Percentiles rank a stretch among this genome's conserved stretches.
phyloP scores from a whole-genome alignment of 495 filamentous ascomycete species.

The Penicillium cinerascens region DNA sequence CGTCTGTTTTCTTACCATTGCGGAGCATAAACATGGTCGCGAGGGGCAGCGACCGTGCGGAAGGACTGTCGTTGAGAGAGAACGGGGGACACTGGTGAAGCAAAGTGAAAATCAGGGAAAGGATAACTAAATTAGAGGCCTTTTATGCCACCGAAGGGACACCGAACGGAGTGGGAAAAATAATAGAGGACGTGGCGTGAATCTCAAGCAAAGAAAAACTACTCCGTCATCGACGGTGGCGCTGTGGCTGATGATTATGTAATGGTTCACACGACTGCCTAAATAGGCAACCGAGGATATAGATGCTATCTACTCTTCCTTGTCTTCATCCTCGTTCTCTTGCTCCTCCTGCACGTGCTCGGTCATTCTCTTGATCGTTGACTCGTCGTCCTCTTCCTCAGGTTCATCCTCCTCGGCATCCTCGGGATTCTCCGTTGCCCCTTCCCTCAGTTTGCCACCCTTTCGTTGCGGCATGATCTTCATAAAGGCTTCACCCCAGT shows the following conservation, averaged over 20 bases:
- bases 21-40: constrained; percentile 69
- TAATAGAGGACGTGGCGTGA: constrained; percentile 8
- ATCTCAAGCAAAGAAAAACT: constrained; percentile 26
- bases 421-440: constrained; percentile 16
- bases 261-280: neutral
- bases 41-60: constrained; percentile 32
- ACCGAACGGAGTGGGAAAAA: constrained; percentile 11
- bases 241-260: constrained; percentile 21
- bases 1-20: constrained; percentile 53
- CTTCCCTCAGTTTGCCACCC: constrained; percentile 57
- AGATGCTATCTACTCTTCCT: constrained; percentile 1
- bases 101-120: neutral
- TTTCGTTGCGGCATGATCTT: constrained; percentile 81
- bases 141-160: constrained; percentile 5
- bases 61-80: constrained; percentile 13
- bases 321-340: constrained; percentile 2
- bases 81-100: constrained; percentile 2
- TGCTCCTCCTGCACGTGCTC: constrained; percentile 4
- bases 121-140: neutral
- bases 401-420: constrained; percentile 24
- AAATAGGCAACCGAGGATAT: neutral
- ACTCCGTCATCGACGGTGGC: constrained; percentile 31
- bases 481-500: constrained; percentile 90
- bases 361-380: neutral
- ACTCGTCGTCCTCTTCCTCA: constrained; percentile 31